Evolutionary conservation across 2,329 filamentous ascomycete species (phyloP).

Genomic region (Hypoxylon sp.): DNA sequence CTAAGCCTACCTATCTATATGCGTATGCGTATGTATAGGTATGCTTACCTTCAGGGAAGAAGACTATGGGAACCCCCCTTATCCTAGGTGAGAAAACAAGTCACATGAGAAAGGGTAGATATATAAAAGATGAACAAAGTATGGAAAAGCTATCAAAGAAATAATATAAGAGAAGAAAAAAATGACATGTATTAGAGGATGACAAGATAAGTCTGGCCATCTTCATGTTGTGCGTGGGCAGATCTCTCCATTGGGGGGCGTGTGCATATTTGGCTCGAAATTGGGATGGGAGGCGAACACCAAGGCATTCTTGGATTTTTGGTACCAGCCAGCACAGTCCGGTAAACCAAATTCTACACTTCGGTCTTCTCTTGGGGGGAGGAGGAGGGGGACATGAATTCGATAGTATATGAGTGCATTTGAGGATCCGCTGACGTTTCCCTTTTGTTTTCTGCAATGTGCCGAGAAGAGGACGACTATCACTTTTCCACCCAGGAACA

Average conservation of each 20-base stretch:
- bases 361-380: conserved; percentile 9
- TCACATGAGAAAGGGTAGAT: conserved; percentile 1
- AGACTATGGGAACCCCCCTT: conserved; percentile 5
- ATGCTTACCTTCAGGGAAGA: too few species aligned
- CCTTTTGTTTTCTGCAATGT: conserved; percentile 13
- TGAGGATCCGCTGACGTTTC: too few species aligned
- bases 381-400: too few species aligned
- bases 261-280: conserved; percentile 25
- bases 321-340: too few species aligned
- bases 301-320: conserved; percentile 12
- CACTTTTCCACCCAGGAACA: conserved; percentile 32
- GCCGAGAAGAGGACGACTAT: conserved; percentile 31
- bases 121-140: conserved; percentile 4
- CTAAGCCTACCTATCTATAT: not conserved
- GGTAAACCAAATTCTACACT: too few species aligned
- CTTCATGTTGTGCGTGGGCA: conserved; percentile 30
- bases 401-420: too few species aligned
- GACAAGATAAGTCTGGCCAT: conserved; percentile 25
- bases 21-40: conserved; percentile 1
- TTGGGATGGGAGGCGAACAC: conserved; percentile 4
- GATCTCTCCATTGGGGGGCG: conserved; percentile 31
- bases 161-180: conserved; percentile 8
- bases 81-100: conserved; percentile 16
- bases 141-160: conserved; percentile 2
- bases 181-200: conserved; percentile 18